Evolutionary conservation across 495 filamentous ascomycete species (phyloP).

Genomic region (Lentithecium fluviatile): DNA sequence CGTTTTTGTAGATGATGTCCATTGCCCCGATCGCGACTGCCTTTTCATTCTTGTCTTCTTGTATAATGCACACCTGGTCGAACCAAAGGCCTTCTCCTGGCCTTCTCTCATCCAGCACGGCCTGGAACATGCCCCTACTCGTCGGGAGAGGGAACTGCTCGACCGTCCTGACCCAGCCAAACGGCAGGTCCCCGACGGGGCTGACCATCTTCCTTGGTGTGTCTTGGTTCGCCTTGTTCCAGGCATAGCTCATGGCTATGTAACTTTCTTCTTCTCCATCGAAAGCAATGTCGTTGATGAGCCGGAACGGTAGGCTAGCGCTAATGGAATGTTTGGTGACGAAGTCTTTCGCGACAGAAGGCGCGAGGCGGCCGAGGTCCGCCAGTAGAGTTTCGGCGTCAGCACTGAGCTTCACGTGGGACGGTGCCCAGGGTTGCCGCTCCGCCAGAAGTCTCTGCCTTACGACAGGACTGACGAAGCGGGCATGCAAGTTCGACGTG

Average conservation of each 20-base stretch:
- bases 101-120: constrained; percentile 19
- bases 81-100: constrained; percentile 30
- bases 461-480: constrained; percentile 4
- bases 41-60: constrained; percentile 38
- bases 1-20: constrained; percentile 41
- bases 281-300: constrained; percentile 23
- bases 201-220: constrained; percentile 6
- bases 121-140: constrained; percentile 19
- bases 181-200: constrained; percentile 24
- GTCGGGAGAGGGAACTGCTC: constrained; percentile 29
- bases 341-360: constrained; percentile 23
- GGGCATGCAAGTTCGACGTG: constrained; percentile 20
- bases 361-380: constrained; percentile 14
- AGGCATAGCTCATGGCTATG: constrained; percentile 29
- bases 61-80: constrained; percentile 42
- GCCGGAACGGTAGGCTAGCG: constrained; percentile 5
- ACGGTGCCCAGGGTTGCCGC: constrained; percentile 10
- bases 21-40: constrained; percentile 39
- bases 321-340: not conserved
- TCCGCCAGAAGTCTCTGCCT: not conserved
- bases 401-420: not conserved
- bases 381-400: constrained; percentile 13
- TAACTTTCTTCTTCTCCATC: constrained; percentile 10
- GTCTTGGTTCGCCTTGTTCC: constrained; percentile 15
- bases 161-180: constrained; percentile 31